These are phyloP conservation scores for Aspergillus sp. DNA, from an alignment of 2,329 filamentous ascomycete genomes.

Conservation along the genomic window DNA sequence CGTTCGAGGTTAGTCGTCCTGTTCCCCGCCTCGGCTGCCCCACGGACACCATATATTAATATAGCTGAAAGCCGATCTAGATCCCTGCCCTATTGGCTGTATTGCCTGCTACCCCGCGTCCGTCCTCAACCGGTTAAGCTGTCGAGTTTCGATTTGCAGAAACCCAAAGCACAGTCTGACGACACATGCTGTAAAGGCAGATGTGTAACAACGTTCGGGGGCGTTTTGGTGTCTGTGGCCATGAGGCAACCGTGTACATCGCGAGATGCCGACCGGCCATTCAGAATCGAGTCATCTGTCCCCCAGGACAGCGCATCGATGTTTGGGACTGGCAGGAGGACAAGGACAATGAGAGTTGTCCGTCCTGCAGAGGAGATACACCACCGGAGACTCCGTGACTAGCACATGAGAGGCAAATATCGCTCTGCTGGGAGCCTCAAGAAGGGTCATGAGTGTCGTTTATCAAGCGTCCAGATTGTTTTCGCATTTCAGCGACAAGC, in stretches of 20 bases:
- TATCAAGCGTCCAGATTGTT: not conserved
- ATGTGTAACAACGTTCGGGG: conserved; percentile 29
- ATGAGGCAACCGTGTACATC: conserved; percentile 27
- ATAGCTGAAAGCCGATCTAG: not conserved
- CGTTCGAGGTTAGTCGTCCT: not conserved
- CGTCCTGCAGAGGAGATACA: conserved; percentile 24
- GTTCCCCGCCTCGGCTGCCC: not conserved
- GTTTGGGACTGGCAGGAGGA: conserved; percentile 29
- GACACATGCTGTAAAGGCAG: conserved; percentile 10
- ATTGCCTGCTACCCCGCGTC: not conserved
- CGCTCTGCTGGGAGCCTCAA: not conserved
- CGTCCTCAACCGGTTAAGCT: conserved; percentile 1
- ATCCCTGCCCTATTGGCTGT: conserved; percentile 1
- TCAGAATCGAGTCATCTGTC: conserved; percentile 22
- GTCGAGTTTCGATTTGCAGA: conserved; percentile 1
- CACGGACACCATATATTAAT: not conserved
- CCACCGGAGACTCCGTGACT: conserved; percentile 24
- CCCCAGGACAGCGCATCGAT: conserved; percentile 23
- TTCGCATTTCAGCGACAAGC: conserved; percentile 23
- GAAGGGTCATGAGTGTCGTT: conserved; percentile 3
- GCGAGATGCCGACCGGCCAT: conserved; percentile 23
- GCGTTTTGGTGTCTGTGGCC: conserved; percentile 23
- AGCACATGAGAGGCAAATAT: not conserved
- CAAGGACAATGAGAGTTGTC: conserved; percentile 23
- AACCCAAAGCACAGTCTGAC: not conserved